Base-by-base conservation (phyloP, 306 rosid genomes). In the Cyamopsis tetragonoloba region DNA sequence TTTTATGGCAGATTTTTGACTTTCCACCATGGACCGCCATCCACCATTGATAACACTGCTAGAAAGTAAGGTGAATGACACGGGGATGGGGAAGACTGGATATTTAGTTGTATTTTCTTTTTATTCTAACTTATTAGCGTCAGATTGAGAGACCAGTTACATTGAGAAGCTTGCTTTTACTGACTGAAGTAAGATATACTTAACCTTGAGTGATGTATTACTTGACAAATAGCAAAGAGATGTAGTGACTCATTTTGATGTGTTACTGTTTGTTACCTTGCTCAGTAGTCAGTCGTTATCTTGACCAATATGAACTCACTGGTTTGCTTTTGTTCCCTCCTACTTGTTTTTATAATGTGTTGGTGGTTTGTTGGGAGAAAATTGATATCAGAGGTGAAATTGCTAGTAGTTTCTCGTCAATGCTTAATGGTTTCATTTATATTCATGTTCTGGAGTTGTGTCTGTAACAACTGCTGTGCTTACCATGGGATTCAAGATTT, bases 251-350 rank as follows among this genome's bases (percentile, higher is more conserved):
- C 7, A 15, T 55, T 55, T 55, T 55, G 12, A 28, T 7, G 41
- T 55, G 23, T 56, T 18, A 7, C 26, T 3, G 0, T 5, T 4
- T 18, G n/a, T n/a, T n/a, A n/a, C n/a, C n/a, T n/a, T n/a, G n/a
- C n/a, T n/a, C n/a, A n/a, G n/a, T n/a, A n/a, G n/a, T 57, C n/a
- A 37, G 4, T 22, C 15, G 7, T 23, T 38, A 24, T 19, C 37
- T 19, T 49, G 72, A 28, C 46, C 15, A 12, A 22, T 23, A 66
- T 70, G 74, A 55, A 28, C 30, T 27, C 38, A 44, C 15, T 70
- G 38, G 19, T 46, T 39, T 24, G 5, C 15, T 32, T 47, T 13
- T 71, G 17, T 28, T 56, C 57, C 12, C n/a, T 32, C 12, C 11
- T 34, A 55, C 34, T 17, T 28, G 57, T 46, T 55, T 39, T 55